Percentiles rank a stretch among this genome's conserved stretches.
Conservation (phyloP, 1,284 basidiomycete species). For the Marasmius fiardii region DNA sequence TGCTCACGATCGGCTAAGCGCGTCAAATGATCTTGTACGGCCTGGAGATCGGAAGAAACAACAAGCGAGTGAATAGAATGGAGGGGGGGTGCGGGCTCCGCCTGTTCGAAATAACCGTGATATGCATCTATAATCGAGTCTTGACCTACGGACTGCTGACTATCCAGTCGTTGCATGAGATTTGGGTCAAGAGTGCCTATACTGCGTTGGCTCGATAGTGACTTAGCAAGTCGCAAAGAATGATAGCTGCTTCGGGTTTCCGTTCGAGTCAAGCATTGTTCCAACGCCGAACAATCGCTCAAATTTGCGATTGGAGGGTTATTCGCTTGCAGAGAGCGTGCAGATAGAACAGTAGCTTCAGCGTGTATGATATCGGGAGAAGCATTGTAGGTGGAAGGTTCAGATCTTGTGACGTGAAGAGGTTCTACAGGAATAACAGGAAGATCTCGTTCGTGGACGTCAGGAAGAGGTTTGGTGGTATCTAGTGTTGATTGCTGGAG, state of each 20-base stretch:
- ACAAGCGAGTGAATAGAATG: neutral
- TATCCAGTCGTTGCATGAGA: neutral
- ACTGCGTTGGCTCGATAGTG: neutral
- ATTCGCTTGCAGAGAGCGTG: slow-evolving; percentile 24
- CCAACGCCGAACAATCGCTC: slow-evolving; percentile 48
- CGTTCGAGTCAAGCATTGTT: slow-evolving; percentile 48
- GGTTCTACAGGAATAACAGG: neutral
- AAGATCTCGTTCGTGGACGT: neutral
- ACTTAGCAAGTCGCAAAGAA: neutral
- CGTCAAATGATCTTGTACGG: slow-evolving; percentile 33
- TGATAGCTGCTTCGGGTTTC: slow-evolving; percentile 12
- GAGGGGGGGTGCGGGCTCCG: neutral
- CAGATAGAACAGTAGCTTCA: slow-evolving; percentile 10
- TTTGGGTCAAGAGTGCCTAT: neutral
- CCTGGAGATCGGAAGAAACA: slow-evolving; percentile 26
- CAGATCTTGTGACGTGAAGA: neutral
- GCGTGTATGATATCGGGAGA: neutral
- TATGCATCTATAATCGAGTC: slow-evolving; percentile 1
- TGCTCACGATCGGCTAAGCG: slow-evolving; percentile 33
- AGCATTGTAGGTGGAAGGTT: neutral
- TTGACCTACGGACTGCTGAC: neutral
- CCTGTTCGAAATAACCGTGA: neutral
- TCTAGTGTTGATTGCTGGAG: neutral
- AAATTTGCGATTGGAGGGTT: slow-evolving; percentile 53
- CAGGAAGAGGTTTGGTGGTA: neutral